These are phyloP conservation scores for Paramecium primaurelia DNA, from an alignment of 73 alveolate species.

Conservation along the genomic window DNA sequence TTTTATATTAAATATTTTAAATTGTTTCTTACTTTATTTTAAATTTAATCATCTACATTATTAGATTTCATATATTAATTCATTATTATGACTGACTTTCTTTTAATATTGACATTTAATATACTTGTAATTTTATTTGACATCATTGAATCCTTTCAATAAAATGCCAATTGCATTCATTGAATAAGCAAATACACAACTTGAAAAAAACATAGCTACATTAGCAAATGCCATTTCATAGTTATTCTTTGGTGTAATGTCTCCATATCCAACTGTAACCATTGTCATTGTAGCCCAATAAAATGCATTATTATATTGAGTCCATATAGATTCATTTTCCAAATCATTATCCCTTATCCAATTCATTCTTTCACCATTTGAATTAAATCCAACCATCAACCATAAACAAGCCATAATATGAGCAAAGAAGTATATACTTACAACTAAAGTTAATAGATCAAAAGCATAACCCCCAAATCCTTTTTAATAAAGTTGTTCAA, in stretches of 20 bases:
- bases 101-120: constrained; percentile 45
- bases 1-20: constrained; percentile 27
- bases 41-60: constrained; percentile 67
- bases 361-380: background rate
- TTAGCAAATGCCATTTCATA: constrained; percentile 74
- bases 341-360: constrained; percentile 17
- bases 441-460: background rate
- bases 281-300: constrained; percentile 86
- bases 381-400: constrained; percentile 35
- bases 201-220: constrained; percentile 77
- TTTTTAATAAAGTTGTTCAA: background rate
- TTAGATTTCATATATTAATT: constrained; percentile 67
- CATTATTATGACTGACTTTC: constrained; percentile 63
- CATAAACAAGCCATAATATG: constrained; percentile 57
- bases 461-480: background rate
- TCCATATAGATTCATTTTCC: background rate
- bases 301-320: constrained; percentile 25
- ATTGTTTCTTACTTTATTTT: constrained; percentile 72
- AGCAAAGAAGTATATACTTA: constrained; percentile 12
- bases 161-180: constrained; percentile 49
- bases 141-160: background rate
- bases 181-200: constrained; percentile 58
- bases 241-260: constrained; percentile 70
- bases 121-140: background rate
- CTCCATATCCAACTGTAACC: constrained; percentile 93